These are phyloP conservation scores for Pseudopyrenochaeta lycopersici DNA, from an alignment of 2,329 filamentous ascomycete species.

Conservation along the genomic window DNA sequence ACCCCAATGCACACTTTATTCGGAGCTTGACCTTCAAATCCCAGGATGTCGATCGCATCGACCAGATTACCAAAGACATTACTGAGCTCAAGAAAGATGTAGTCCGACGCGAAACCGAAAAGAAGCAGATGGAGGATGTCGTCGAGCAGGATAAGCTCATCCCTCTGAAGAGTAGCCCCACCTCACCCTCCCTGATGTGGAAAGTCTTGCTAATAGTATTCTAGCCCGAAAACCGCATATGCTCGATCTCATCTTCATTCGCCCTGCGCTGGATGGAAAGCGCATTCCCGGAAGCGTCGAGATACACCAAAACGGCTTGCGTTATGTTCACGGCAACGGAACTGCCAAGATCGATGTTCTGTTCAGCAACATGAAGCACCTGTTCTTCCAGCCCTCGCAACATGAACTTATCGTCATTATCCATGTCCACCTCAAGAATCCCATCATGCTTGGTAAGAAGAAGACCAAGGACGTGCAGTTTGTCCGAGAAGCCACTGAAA, in stretches of 20 bases:
- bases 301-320: constrained; percentile 98
- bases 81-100: constrained; percentile 95
- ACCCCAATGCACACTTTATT: constrained; percentile 93
- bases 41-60: constrained; percentile 85
- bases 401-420: constrained; percentile 98
- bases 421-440: constrained; percentile 96
- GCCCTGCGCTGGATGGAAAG: constrained; percentile 95
- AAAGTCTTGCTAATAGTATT: constrained; percentile 14
- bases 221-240: constrained; percentile 86
- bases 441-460: constrained; percentile 97
- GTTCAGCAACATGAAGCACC: constrained; percentile 97
- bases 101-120: constrained; percentile 92
- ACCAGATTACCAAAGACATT: constrained; percentile 90
- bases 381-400: constrained; percentile 98
- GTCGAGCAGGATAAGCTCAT: constrained; percentile 98
- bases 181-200: not conserved
- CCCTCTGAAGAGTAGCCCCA: constrained; percentile 90
- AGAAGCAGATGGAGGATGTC: constrained; percentile 99
- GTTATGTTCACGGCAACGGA: constrained; percentile 82
- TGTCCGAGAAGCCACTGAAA: constrained; percentile 96
- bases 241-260: constrained; percentile 93
- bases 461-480: constrained; percentile 99
- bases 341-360: constrained; percentile 88
- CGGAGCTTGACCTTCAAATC: constrained; percentile 95
- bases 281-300: constrained; percentile 95